Evolutionary conservation across 352 stramenopile species (phyloP).

Genomic region (Phytophthora pini): DNA sequence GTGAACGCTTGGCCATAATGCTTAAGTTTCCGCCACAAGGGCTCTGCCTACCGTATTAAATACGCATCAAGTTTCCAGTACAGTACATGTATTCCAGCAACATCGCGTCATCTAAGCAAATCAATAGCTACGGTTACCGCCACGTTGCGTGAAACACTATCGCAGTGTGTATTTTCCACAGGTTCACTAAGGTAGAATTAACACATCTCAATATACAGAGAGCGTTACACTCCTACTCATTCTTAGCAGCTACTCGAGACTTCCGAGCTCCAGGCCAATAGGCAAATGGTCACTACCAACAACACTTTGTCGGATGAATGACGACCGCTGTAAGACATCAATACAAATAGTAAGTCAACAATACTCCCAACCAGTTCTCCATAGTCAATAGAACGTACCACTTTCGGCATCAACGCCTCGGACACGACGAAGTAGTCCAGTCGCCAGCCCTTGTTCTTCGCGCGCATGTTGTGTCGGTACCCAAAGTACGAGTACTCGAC

Average conservation of each 20-base stretch:
- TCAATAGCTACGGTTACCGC: too few relatives aligned
- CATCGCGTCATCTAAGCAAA: too few relatives aligned
- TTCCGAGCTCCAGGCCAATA: slow-evolving; percentile 66
- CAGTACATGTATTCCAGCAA: too few relatives aligned
- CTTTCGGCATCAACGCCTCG: slow-evolving; percentile 52
- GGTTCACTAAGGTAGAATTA: too few relatives aligned
- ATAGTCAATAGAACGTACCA: slow-evolving; percentile 49
- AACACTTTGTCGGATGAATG: slow-evolving; percentile 69
- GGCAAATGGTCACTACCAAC: slow-evolving; percentile 83
- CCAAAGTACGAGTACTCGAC: slow-evolving; percentile 84
- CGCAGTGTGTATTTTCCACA: too few relatives aligned
- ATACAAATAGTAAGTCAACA: slow-evolving; percentile 4
- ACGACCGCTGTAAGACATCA: slow-evolving; percentile 41
- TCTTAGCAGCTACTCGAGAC: slow-evolving; percentile 6
- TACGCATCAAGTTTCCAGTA: too few relatives aligned
- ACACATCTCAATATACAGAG: too few relatives aligned
- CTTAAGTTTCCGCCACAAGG: too few relatives aligned
- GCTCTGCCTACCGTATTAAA: too few relatives aligned
- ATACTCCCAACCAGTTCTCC: slow-evolving; percentile 1
- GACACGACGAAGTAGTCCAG: slow-evolving; percentile 89
- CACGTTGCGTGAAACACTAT: too few relatives aligned
- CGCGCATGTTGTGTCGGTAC: slow-evolving; percentile 79
- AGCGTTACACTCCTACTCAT: too few relatives aligned
- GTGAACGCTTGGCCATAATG: too few relatives aligned
- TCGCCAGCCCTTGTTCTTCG: slow-evolving; percentile 89